Conservation (phyloP, 306 rosid genomes). For the Crotalaria pallida region DNA sequence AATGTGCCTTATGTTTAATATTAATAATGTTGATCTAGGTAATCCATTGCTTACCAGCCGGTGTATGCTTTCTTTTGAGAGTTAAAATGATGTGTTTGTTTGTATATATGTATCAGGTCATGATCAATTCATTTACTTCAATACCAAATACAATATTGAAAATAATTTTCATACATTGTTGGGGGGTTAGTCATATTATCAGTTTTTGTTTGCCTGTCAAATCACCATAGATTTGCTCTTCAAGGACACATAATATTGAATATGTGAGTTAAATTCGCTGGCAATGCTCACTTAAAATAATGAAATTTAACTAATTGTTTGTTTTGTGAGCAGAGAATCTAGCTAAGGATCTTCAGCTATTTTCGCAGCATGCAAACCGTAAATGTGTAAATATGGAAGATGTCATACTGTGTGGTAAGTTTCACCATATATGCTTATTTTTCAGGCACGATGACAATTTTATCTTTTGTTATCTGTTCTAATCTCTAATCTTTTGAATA, state of each 20-base stretch:
- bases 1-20: not conserved
- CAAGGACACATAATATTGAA: not conserved
- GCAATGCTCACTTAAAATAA: not conserved
- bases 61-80: not conserved
- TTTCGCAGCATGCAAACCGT: constrained; percentile 80
- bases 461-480: not conserved
- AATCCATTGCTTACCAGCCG: not conserved
- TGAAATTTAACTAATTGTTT: constrained; percentile 4
- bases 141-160: not conserved
- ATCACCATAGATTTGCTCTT: not conserved
- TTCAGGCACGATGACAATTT: not conserved
- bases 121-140: not conserved
- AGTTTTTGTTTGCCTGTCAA: not conserved
- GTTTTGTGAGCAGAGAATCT: constrained; percentile 50
- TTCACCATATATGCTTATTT: not conserved
- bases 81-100: not conserved
- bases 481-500: not conserved
- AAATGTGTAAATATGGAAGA: constrained; percentile 83
- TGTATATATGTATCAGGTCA: not conserved
- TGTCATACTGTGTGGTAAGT: constrained; percentile 78
- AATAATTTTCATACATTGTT: not conserved
- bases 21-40: not conserved
- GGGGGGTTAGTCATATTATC: not conserved
- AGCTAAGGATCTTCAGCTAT: constrained; percentile 81
- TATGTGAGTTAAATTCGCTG: not conserved